Conservation (phyloP, 2,329 filamentous ascomycete genomes). For the Ophiocordyceps australis region DNA sequence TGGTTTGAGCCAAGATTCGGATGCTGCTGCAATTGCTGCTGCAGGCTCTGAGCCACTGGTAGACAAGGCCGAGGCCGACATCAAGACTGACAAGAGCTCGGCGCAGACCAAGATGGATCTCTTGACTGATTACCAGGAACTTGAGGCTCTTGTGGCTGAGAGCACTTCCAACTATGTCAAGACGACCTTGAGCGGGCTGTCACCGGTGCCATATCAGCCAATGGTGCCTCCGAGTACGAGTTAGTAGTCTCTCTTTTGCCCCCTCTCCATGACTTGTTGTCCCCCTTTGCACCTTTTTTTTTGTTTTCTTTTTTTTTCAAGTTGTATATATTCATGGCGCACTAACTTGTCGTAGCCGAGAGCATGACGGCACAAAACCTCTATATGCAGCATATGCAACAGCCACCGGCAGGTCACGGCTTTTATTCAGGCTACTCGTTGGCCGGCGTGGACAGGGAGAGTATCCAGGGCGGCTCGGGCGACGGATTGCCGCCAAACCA, state of each 20-base stretch:
- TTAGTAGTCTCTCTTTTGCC: slow-evolving; percentile 6
- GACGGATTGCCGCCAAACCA: slow-evolving; percentile 36
- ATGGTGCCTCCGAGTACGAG: slow-evolving; percentile 20
- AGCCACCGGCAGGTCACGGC: slow-evolving; percentile 16
- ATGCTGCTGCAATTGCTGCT: slow-evolving; percentile 4
- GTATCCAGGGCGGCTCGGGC: slow-evolving; percentile 10
- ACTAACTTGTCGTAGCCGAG: slow-evolving; percentile 9
- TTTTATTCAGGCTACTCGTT: slow-evolving; percentile 15
- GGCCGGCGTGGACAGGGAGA: slow-evolving; percentile 15
- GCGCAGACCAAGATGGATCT: slow-evolving; percentile 12
- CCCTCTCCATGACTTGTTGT: too few relatives aligned
- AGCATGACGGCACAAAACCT: slow-evolving; percentile 8
- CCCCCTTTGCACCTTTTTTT: too few relatives aligned
- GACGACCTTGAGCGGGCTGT: slow-evolving; percentile 22
- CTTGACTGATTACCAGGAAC: slow-evolving; percentile 21
- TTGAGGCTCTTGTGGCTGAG: slow-evolving; percentile 23
- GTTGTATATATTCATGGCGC: too few relatives aligned
- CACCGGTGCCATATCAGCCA: slow-evolving; percentile 22
- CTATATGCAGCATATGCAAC: slow-evolving; percentile 14
- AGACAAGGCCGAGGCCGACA: slow-evolving; percentile 8
- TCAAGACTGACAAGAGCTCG: slow-evolving; percentile 6
- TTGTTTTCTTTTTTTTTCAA: too few relatives aligned
- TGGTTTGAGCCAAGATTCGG: slow-evolving; percentile 12
- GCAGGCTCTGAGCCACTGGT: slow-evolving; percentile 5
- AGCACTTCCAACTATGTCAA: slow-evolving; percentile 25